These are phyloP conservation scores for Fusarium oligoseptatum DNA, from an alignment of 2,329 filamentous ascomycete species.

Conservation along the genomic window DNA sequence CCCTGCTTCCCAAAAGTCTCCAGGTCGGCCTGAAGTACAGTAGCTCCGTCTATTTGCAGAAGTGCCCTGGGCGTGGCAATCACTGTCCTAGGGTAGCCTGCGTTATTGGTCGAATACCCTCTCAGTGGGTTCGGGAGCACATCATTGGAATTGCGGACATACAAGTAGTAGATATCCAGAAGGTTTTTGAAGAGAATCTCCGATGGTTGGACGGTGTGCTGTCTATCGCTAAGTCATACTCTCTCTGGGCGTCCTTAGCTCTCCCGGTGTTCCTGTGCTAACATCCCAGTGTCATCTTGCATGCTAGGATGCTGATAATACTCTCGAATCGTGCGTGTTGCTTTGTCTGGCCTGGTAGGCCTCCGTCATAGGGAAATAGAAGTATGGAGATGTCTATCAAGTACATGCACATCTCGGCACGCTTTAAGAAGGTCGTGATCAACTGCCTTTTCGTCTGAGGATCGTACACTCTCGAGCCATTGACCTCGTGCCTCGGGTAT, in stretches of 20 bases:
- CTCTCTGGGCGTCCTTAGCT: neutral
- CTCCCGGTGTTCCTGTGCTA: neutral
- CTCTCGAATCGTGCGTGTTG: neutral
- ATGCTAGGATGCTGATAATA: neutral
- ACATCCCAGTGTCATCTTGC: neutral
- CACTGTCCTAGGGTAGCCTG: neutral
- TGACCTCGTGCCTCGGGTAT: neutral
- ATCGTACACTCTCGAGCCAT: neutral
- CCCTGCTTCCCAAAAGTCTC: neutral
- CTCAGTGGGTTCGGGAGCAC: neutral
- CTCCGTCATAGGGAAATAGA: neutral
- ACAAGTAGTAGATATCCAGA: neutral
- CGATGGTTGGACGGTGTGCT: neutral
- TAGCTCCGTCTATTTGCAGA: neutral
- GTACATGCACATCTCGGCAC: neutral
- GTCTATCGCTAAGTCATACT: neutral
- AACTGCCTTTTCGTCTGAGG: neutral
- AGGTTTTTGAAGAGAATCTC: neutral
- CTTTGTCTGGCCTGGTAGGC: neutral
- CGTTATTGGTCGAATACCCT: neutral
- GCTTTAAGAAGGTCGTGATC: neutral
- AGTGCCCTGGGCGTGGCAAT: neutral
- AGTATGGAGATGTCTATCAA: neutral
- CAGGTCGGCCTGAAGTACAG: neutral
- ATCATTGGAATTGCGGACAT: neutral